Evolutionary conservation across 75 land plant species (phyloP).

Genomic region (Pinus taeda): DNA sequence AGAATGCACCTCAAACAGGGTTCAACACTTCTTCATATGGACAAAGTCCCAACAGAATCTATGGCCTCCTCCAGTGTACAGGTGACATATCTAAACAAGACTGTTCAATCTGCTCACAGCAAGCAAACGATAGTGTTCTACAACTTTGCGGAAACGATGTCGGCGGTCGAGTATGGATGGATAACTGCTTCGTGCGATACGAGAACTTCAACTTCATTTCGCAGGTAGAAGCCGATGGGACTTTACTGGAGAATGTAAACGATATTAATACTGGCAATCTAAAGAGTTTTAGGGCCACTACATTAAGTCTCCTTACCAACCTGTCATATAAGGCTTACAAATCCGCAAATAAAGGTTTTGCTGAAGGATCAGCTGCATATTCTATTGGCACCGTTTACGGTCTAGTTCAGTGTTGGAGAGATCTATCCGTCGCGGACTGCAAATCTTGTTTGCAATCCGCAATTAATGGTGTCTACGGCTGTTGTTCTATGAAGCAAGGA

Average conservation of each 20-base stretch:
- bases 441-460: not conserved
- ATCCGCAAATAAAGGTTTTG: not conserved
- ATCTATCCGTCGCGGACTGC: not conserved
- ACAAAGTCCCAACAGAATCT: too few species aligned
- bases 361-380: not conserved
- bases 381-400: not conserved
- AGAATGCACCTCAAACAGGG: not conserved
- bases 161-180: not conserved
- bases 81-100: not conserved
- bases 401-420: slow-evolving; percentile 3
- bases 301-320: not conserved
- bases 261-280: not conserved
- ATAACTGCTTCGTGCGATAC: slow-evolving; percentile 7
- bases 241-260: not conserved
- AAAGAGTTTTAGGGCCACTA: not conserved
- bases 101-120: not conserved
- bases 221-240: not conserved
- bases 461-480: not conserved
- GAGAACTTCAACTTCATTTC: not conserved
- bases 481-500: too few species aligned
- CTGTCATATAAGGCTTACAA: not conserved
- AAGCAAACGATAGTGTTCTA: not conserved
- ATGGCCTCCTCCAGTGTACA: not conserved
- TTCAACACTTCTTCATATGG: too few species aligned
- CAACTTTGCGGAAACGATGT: not conserved